These are phyloP conservation scores for Fistulinella prunicolor DNA, from an alignment of 768 basidiomycete genomes.

Conservation along the genomic window DNA sequence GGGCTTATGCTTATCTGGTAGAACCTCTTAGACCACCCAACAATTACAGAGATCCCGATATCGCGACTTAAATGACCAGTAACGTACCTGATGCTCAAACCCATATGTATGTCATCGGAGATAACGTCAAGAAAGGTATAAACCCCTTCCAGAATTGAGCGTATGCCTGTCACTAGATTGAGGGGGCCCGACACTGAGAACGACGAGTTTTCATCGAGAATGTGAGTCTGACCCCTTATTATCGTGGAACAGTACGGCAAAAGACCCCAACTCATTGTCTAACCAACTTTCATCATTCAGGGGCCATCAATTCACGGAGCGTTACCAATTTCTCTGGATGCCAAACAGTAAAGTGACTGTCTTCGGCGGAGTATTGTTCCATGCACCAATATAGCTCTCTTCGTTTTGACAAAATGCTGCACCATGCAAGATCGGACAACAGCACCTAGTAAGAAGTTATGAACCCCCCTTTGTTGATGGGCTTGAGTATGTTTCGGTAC, in stretches of 20 bases:
- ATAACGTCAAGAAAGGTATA: conserved; percentile 62
- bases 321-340: conserved; percentile 46
- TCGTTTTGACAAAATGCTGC: no score
- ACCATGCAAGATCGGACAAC: neutral
- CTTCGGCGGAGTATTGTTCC: conserved; percentile 57
- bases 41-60: conserved; percentile 59
- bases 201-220: conserved; percentile 61
- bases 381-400: conserved; percentile 50
- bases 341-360: conserved; percentile 54
- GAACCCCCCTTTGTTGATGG: no score
- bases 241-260: no score
- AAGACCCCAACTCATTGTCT: no score
- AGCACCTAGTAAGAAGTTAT: conserved; percentile 46
- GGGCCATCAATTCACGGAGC: no score
- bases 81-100: neutral
- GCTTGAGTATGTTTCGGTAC: no score
- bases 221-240: no score
- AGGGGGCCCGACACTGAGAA: conserved; percentile 58
- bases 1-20: conserved; percentile 56
- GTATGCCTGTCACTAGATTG: conserved; percentile 58
- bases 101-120: conserved; percentile 53
- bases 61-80: neutral
- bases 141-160: conserved; percentile 57
- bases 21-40: conserved; percentile 60
- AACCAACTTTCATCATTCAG: no score